Conservation (phyloP, 1,139 yeast species). For the Debaryomycetaceae sp. region DNA sequence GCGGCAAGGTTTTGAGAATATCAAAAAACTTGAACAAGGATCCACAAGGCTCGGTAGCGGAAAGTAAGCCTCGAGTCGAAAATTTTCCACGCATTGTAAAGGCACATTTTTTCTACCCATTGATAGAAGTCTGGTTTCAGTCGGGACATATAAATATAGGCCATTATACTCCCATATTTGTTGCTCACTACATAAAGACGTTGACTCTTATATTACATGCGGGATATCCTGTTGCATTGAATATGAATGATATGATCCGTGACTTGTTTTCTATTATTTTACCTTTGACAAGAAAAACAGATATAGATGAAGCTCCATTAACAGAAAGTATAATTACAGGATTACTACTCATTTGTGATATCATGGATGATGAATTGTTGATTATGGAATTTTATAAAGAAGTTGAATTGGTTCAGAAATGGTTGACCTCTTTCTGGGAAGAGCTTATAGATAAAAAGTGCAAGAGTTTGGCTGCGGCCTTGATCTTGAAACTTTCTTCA, state of each 20-base stretch:
- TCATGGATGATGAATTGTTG: slow-evolving; percentile 36
- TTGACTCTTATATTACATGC: slow-evolving; percentile 53
- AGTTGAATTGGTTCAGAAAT: slow-evolving; percentile 30
- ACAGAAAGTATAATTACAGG: slow-evolving; percentile 50
- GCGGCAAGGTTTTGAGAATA: slow-evolving; percentile 50
- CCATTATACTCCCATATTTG: slow-evolving; percentile 50
- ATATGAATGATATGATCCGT: slow-evolving; percentile 53
- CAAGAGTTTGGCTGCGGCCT: slow-evolving; percentile 50
- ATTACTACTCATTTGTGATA: slow-evolving; percentile 43
- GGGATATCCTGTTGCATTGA: slow-evolving; percentile 52
- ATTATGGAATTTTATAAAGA: slow-evolving; percentile 24
- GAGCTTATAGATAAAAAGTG: slow-evolving; percentile 40
- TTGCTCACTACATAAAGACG: slow-evolving; percentile 59
- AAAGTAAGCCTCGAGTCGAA: slow-evolving; percentile 2
- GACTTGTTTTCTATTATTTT: slow-evolving; percentile 46
- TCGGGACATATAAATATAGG: slow-evolving; percentile 46
- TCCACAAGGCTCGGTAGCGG: slow-evolving; percentile 7
- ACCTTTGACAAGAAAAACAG: slow-evolving; percentile 19
- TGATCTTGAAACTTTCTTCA: slow-evolving; percentile 36
- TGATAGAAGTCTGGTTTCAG: slow-evolving; percentile 53
- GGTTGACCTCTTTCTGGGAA: slow-evolving; percentile 47
- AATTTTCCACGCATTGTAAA: slow-evolving; percentile 47
- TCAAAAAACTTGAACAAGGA: slow-evolving; percentile 22
- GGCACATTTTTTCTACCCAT: slow-evolving; percentile 50
- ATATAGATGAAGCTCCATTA: slow-evolving; percentile 27